phyloP scores from a whole-genome alignment of 2,329 filamentous ascomycete genomes.

The Ambrosiella cleistominuta region DNA sequence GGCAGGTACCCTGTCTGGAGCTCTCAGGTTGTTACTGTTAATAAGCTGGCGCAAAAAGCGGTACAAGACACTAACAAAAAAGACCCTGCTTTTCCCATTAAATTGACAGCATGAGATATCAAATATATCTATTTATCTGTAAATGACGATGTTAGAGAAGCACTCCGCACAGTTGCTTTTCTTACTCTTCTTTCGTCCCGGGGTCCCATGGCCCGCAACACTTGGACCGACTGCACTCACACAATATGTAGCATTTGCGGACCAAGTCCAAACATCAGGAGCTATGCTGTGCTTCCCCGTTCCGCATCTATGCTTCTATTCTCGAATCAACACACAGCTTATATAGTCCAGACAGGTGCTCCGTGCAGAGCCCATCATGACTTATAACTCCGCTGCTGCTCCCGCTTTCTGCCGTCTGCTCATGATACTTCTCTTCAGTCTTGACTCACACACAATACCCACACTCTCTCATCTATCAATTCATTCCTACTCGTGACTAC shows the following conservation, averaged over 20 bases:
- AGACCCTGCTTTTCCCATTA: background rate
- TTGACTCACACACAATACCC: slow-evolving; percentile 10
- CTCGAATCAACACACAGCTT: background rate
- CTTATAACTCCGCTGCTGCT: background rate
- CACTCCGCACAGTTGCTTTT: background rate
- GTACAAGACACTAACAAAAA: too few relatives aligned
- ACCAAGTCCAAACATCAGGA: slow-evolving; percentile 1
- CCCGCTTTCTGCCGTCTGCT: background rate
- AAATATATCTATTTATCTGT: background rate
- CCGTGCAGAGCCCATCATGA: background rate
- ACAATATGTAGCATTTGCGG: background rate
- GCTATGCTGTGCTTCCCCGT: background rate
- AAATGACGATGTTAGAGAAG: background rate
- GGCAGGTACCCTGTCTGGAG: background rate
- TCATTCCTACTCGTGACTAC: slow-evolving; percentile 10
- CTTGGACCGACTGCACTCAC: background rate
- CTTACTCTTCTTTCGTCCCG: background rate
- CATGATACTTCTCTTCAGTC: slow-evolving; percentile 9
- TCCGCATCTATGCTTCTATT: background rate
- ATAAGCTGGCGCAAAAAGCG: too few relatives aligned
- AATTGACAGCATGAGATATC: background rate
- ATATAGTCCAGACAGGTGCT: background rate
- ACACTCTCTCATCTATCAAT: slow-evolving; percentile 3
- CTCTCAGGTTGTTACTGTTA: too few relatives aligned
- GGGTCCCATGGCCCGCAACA: background rate